Base-by-base conservation (phyloP, 75 land plant species). In the Picea glauca region DNA sequence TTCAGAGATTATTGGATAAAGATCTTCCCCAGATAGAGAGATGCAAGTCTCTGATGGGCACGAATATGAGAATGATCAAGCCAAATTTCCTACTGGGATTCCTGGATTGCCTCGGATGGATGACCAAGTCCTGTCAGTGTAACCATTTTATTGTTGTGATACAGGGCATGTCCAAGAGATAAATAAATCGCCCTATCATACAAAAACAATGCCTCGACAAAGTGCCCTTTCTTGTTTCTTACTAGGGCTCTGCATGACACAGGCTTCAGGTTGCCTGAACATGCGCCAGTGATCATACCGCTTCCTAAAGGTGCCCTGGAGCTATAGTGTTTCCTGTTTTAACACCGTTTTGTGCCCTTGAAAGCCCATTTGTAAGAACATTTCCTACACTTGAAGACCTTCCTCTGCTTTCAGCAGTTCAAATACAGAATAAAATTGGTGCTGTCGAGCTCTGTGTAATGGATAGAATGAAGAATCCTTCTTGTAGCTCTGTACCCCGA, bases 61-160 rank as follows among this genome's bases (percentile, higher is more conserved):
- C 91, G 81, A 7, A 61, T 59, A 77, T 88, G 91, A 0, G 68
- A 62, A 32, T 94, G 89, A 86, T 94, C 96, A 72, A 94, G 72
- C 73, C 82, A 75, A 7, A 94, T 87, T 2, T 98, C 91, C 77
- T 90, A 91, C 77, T 90, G 84, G 66, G 90, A 97, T 77, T 94
- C 96, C 87, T 40, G 80, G 20, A 90, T 87, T 6, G 98, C 99
- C 81, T 97, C 98, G 3, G 62, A 77, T 73, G 91, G 58, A 75
- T 88, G 81, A 46, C 92, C 92, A 17, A 97, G 78, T 1, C 85
- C 92, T 61, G 80, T 83, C 79, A 94, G 79, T 26, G 95, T 93
- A 31, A 96, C 99, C 46, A 96, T 95, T 64, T 92, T 77, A 78
- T 97, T 97, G 77, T 90, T 90, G 76, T 86, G 78, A 65, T 83